Evolutionary conservation across 208 protist species (phyloP), one percentile per base, ranked within the genome.

Genomic region (Acanthamoeba lugdunensis): DNA sequence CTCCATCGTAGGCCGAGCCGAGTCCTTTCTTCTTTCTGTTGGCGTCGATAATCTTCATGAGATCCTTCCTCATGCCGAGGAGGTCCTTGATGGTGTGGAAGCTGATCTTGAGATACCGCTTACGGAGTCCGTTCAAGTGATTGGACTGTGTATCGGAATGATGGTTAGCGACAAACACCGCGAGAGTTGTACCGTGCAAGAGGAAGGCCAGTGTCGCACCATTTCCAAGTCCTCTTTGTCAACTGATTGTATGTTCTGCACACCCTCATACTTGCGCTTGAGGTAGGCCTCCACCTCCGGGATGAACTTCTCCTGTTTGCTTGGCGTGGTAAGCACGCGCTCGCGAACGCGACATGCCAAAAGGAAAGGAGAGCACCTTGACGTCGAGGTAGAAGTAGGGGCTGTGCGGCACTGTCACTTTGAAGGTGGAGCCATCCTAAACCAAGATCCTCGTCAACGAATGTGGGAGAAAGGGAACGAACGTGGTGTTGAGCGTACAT

Each of bases 181-280:
- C 48, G 48, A 58, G 41, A n/a, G 84, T 23, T 16, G 56, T 21
- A 25, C 14, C 14, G 21, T 9, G 45, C 48, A 94, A 21, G 71
- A 94, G 41, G 30, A 30, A 81, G 90, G 50, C 16, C 9, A 28
- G 30, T 0, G n/a, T 16, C 61, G 18, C 61, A 67, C 96, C 41
- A 99, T 94, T 91, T 99, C 98, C 0, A 99, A 95, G 93, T 99
- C 99, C 77, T 99, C 98, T 90, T 98, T 98, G 30, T 99, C 97
- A 0, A 99, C 90, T 0, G 94, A 58, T 13, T 97, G 95, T 33
- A 99, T 97, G 28, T 96, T 94, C 45, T 96, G 90, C 56, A 99
- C 97, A 30, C 96, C 95, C 2, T 98, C 97, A 93, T 99, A 99
- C 89, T 97, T 97, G 14, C 97, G 97, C 71, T 97, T 96, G 8